Conservation (phyloP, 2,329 filamentous ascomycete species). For the Pseudogymnoascus sp. region DNA sequence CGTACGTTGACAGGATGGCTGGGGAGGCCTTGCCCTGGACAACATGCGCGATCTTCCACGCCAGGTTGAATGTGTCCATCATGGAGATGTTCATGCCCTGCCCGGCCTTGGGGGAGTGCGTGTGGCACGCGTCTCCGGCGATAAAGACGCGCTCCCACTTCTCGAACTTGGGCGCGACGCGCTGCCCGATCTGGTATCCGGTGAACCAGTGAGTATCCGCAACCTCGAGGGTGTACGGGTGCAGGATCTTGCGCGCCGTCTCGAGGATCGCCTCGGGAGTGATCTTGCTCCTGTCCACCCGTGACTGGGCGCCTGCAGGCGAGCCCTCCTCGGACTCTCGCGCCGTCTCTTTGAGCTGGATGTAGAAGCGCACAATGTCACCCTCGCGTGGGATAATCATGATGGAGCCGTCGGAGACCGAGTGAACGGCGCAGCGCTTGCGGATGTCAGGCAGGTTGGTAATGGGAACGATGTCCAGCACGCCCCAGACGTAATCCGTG, state of each 20-base stretch:
- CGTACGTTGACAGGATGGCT: slow-evolving; percentile 41
- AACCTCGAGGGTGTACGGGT: slow-evolving; percentile 56
- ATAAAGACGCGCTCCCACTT: slow-evolving; percentile 53
- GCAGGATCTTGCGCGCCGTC: slow-evolving; percentile 54
- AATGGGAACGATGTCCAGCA: slow-evolving; percentile 41
- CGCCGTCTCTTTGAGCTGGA: slow-evolving; percentile 43
- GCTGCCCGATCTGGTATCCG: slow-evolving; percentile 59
- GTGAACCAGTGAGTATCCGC: slow-evolving; percentile 59
- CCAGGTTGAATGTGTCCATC: slow-evolving; percentile 43
- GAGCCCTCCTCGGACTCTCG: slow-evolving; percentile 35
- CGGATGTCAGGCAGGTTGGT: slow-evolving; percentile 54
- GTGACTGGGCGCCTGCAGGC: slow-evolving; percentile 12
- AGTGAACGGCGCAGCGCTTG: slow-evolving; percentile 48
- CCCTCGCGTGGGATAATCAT: slow-evolving; percentile 60
- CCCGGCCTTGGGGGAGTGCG: slow-evolving; percentile 57
- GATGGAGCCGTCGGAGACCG: slow-evolving; percentile 40
- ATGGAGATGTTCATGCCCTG: slow-evolving; percentile 54
- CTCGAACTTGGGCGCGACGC: slow-evolving; percentile 50
- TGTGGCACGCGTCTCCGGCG: slow-evolving; percentile 51
- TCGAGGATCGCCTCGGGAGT: slow-evolving; percentile 54
- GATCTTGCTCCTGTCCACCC: slow-evolving; percentile 52
- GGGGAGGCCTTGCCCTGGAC: slow-evolving; percentile 35
- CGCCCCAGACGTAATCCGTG: slow-evolving; percentile 37
- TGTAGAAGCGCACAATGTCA: slow-evolving; percentile 56
- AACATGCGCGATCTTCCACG: slow-evolving; percentile 46